phyloP scores from a whole-genome alignment of 1,139 yeast genomes.

The Suhomyces guaymorum region DNA sequence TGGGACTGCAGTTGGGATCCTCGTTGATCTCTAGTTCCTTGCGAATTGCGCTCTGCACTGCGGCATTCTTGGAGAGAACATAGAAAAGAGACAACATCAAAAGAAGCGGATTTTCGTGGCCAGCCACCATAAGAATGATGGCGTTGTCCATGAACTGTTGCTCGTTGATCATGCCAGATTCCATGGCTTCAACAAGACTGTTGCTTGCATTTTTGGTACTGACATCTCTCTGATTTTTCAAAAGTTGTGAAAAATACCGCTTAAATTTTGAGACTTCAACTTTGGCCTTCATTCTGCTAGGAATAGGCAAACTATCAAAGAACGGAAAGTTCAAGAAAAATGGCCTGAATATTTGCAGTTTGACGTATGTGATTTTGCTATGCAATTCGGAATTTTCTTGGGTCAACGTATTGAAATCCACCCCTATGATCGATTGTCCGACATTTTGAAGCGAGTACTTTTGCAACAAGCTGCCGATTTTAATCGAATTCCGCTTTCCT shows the following conservation, averaged over 20 bases:
- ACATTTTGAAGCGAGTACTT: constrained; percentile 51
- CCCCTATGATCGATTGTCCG: constrained; percentile 52
- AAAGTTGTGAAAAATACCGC: constrained; percentile 28
- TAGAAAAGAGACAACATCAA: constrained; percentile 51
- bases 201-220: constrained; percentile 27
- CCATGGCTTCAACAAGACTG: constrained; percentile 39
- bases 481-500: constrained; percentile 16
- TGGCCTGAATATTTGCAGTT: constrained; percentile 58
- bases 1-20: constrained; percentile 6
- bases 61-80: constrained; percentile 42
- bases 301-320: constrained; percentile 52
- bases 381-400: constrained; percentile 36
- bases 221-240: constrained; percentile 21
- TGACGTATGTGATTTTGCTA: constrained; percentile 42
- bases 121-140: constrained; percentile 59
- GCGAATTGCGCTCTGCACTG: constrained; percentile 39
- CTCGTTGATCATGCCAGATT: constrained; percentile 36
- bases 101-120: constrained; percentile 65
- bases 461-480: constrained; percentile 47
- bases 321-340: constrained; percentile 56
- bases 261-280: constrained; percentile 47
- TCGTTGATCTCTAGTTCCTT: constrained; percentile 20
- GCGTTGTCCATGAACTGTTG: constrained; percentile 57
- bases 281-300: constrained; percentile 48
- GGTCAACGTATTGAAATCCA: constrained; percentile 39